These are phyloP conservation scores for Sparassis latifolia DNA, from an alignment of 1,284 basidiomycete genomes.

Conservation along the genomic window DNA sequence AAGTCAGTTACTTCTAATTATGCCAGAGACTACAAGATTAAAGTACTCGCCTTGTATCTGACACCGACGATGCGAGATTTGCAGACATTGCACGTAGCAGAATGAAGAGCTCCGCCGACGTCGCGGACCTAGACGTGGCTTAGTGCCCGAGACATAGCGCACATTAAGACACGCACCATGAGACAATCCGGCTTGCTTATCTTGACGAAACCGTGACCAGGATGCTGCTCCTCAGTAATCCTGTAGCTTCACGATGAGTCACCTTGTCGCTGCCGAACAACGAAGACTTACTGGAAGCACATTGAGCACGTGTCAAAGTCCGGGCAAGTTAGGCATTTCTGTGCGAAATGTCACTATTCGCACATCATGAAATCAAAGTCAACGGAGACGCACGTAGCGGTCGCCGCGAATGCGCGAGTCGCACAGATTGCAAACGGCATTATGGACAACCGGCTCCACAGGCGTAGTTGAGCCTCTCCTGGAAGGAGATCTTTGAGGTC, in stretches of 20 bases:
- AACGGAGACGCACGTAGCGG: constrained; percentile 39
- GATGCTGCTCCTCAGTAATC: constrained; percentile 70
- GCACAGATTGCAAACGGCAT: constrained; percentile 69
- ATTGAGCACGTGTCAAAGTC: constrained; percentile 71
- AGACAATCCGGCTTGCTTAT: constrained; percentile 51
- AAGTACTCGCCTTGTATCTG: constrained; percentile 58
- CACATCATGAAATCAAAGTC: background rate
- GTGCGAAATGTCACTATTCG: constrained; percentile 1
- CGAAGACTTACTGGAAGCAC: constrained; percentile 53
- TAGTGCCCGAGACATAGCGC: background rate
- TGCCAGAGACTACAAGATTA: background rate
- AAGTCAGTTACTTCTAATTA: background rate
- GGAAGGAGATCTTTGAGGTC: constrained; percentile 3
- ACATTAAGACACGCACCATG: constrained; percentile 35
- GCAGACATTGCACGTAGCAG: constrained; percentile 39
- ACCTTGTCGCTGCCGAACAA: too few relatives aligned
- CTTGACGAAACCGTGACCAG: constrained; percentile 71
- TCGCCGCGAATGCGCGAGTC: constrained; percentile 61
- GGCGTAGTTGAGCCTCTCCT: background rate
- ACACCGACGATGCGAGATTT: constrained; percentile 47
- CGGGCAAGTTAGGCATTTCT: constrained; percentile 72
- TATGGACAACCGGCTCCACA: constrained; percentile 36
- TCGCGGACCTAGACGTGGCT: constrained; percentile 12
- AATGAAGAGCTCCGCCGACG: constrained; percentile 12
- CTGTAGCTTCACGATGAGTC: constrained; percentile 20